Evolutionary conservation across 495 filamentous ascomycete species (phyloP).

Genomic region (Penicillium coffeae): DNA sequence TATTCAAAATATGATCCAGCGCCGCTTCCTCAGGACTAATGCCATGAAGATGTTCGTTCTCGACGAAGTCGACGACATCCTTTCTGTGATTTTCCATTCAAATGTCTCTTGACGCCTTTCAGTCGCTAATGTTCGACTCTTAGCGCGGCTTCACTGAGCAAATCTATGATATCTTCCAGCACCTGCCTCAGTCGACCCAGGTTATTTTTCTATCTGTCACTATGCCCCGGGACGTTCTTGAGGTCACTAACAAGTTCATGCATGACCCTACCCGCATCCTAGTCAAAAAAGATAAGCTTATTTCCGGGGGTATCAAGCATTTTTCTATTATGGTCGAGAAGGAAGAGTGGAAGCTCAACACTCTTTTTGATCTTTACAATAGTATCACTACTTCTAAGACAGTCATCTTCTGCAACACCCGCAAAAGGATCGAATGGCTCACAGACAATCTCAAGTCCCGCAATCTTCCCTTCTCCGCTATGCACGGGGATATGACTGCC

Average conservation of each 20-base stretch:
- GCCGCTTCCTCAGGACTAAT: constrained; percentile 87
- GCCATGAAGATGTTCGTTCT: constrained; percentile 99
- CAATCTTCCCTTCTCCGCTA: constrained; percentile 97
- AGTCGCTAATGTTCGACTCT: too few species aligned
- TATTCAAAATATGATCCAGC: constrained; percentile 98
- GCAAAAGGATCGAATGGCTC: constrained; percentile 99
- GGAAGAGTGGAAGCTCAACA: constrained; percentile 99
- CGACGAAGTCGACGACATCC: constrained; percentile 98
- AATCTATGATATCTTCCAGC: constrained; percentile 99
- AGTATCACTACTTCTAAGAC: constrained; percentile 98
- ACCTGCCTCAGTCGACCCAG: constrained; percentile 94
- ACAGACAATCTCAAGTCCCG: constrained; percentile 96
- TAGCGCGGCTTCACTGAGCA: constrained; percentile 99
- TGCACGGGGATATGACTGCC: constrained; percentile 99
- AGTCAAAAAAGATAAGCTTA: constrained; percentile 98
- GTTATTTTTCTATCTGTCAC: constrained; percentile 96
- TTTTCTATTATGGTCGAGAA: constrained; percentile 99
- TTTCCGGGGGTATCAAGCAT: constrained; percentile 98
- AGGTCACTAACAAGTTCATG: constrained; percentile 99
- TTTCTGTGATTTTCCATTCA: too few species aligned
- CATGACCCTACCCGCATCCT: constrained; percentile 96
- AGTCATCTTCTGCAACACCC: constrained; percentile 99
- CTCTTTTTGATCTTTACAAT: constrained; percentile 96
- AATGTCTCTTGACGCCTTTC: too few species aligned
- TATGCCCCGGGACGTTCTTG: constrained; percentile 97